Base-by-base conservation (phyloP, 331 rosid species). In the Telfairia occidentalis region DNA sequence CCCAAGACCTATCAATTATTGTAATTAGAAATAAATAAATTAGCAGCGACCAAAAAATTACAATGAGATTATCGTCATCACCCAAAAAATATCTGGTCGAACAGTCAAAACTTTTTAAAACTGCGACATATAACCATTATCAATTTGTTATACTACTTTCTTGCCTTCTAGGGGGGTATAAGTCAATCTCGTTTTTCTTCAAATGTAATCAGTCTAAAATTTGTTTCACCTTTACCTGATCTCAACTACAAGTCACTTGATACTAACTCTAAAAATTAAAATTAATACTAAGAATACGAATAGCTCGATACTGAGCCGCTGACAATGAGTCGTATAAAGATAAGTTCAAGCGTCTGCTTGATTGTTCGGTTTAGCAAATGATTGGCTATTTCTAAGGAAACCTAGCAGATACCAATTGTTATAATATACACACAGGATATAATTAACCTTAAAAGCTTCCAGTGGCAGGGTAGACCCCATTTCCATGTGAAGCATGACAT, bases 1-100 rank as follows among this genome's bases (percentile, higher is more conserved):
- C 98, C 97, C 98, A 94, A 43, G 96, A 87, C 98, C 98, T 94
- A 63, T 19, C n/a, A 73, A 65, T 65, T 40, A 32, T 32, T 40
- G 34, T 21, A 49, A 50, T 65, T 8, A 8, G 9, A 16, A 34
- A 35, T 16, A 23, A 35, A 16, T 28, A 6, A 58, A 23, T 16
- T 9, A 30, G 73, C 55, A 66, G 21, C 34, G 34, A 45, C 45
- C 37, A 78, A 15, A 19, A 3, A 69, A 24, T 16, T 69, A 26
- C 57, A 69, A 69, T 45, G 40, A 24, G 57, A 28, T 43, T 9
- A 3, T n/a, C n/a, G n/a, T n/a, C n/a, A n/a, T n/a, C 49, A 24
- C 57, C 26, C 52, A 37, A 15, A 69, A 26, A 69, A 45, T 24
- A 26, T 26, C 37, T 24, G 19, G 57, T 45, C 4, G 1, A 45